Conservation (phyloP, 2,329 filamentous ascomycete species). For the Ilyonectria sp. region DNA sequence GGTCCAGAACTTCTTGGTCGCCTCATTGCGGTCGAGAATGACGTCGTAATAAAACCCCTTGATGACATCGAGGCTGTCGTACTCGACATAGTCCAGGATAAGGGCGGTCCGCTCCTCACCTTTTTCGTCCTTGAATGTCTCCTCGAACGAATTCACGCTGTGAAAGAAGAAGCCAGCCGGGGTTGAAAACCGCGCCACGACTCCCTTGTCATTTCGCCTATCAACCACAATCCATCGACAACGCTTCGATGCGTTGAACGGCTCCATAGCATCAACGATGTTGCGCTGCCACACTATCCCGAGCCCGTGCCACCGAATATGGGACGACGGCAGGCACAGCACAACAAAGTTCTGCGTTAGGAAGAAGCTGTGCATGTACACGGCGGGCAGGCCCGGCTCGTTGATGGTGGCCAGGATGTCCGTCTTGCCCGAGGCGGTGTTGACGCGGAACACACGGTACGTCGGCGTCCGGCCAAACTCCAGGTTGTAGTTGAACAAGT, state of each 20-base stretch:
- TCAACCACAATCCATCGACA: conserved; percentile 84
- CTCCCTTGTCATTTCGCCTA: conserved; percentile 70
- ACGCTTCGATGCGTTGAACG: conserved; percentile 70
- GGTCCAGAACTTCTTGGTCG: conserved; percentile 60
- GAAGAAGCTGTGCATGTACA: conserved; percentile 89
- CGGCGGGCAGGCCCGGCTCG: conserved; percentile 64
- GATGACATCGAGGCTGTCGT: conserved; percentile 76
- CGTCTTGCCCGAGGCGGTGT: conserved; percentile 74
- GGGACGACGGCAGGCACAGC: conserved; percentile 79
- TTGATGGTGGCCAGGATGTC: conserved; percentile 79
- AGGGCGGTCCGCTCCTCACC: conserved; percentile 61
- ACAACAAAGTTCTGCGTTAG: conserved; percentile 80
- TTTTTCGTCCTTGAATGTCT: conserved; percentile 58
- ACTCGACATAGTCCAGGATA: conserved; percentile 76
- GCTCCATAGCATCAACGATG: conserved; percentile 76
- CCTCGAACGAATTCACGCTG: conserved; percentile 82
- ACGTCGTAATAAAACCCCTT: conserved; percentile 79
- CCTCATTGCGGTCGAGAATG: conserved; percentile 67
- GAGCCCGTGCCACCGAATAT: conserved; percentile 70
- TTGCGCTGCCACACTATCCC: conserved; percentile 77
- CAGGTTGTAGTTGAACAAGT: conserved; percentile 88
- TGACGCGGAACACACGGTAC: conserved; percentile 80
- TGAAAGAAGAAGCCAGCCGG: conserved; percentile 85
- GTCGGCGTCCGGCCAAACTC: conserved; percentile 68
- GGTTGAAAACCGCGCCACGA: conserved; percentile 79